phyloP scores from a whole-genome alignment of 2,329 filamentous ascomycete genomes.

The Stromatinia cepivora region DNA sequence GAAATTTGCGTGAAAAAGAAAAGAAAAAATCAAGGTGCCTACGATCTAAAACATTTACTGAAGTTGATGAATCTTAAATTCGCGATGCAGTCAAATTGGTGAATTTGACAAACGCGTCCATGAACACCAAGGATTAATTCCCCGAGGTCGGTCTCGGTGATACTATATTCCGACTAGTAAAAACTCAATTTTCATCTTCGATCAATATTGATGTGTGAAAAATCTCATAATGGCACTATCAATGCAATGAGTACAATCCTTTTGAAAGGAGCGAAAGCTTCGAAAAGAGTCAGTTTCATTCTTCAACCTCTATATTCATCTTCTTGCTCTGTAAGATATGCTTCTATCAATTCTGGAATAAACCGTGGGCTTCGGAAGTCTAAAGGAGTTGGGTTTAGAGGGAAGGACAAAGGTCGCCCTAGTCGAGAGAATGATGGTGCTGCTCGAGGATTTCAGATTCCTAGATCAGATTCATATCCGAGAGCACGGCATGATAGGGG shows the following conservation, averaged over 20 bases:
- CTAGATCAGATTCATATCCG: background rate
- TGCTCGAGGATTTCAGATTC: conserved; percentile 8
- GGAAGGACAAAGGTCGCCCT: conserved; percentile 26
- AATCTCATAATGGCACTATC: conserved; percentile 8
- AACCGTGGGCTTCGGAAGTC: conserved; percentile 62
- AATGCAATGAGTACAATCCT: conserved; percentile 34
- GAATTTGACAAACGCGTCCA: conserved; percentile 16
- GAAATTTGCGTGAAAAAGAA: background rate
- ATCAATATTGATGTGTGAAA: background rate
- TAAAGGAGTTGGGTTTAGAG: conserved; percentile 41
- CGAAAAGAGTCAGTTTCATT: conserved; percentile 20
- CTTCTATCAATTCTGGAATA: conserved; percentile 68
- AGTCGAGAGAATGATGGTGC: background rate
- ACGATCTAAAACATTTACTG: conserved; percentile 7
- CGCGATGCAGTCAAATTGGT: background rate
- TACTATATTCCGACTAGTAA: conserved; percentile 11
- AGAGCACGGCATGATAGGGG: background rate
- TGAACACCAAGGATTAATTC: conserved; percentile 8
- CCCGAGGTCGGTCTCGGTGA: conserved; percentile 11
- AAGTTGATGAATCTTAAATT: background rate
- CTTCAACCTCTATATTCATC: conserved; percentile 21
- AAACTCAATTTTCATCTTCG: conserved; percentile 6
- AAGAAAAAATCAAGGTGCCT: background rate
- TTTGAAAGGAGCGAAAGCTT: conserved; percentile 24
- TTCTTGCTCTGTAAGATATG: conserved; percentile 42